Evolutionary conservation across 2,329 filamentous ascomycete genomes (phyloP).

Genomic region (Colletotrichum incanum): DNA sequence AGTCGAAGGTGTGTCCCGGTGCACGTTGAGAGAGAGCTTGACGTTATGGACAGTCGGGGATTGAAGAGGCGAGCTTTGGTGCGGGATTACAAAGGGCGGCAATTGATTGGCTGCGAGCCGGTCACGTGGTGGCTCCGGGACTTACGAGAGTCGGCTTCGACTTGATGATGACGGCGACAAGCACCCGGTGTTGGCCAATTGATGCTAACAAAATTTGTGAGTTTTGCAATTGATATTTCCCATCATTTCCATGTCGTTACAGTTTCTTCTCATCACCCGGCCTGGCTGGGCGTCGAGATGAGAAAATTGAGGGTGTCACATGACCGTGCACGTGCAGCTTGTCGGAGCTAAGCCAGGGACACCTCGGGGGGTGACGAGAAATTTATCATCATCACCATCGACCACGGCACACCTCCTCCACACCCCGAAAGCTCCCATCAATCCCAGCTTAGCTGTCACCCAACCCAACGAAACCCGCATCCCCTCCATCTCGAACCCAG

Average conservation of each 20-base stretch:
- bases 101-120: constrained; percentile 36
- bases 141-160: constrained; percentile 6
- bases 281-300: neutral
- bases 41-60: constrained; percentile 41
- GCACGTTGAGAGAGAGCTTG: constrained; percentile 36
- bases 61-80: constrained; percentile 42
- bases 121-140: constrained; percentile 35
- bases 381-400: constrained; percentile 46
- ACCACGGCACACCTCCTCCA: constrained; percentile 34
- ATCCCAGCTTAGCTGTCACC: constrained; percentile 21
- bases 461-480: constrained; percentile 21
- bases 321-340: constrained; percentile 35
- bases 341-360: constrained; percentile 37
- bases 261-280: neutral
- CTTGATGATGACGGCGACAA: constrained; percentile 29
- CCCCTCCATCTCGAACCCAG: constrained; percentile 20
- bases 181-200: neutral
- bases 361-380: constrained; percentile 44
- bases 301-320: neutral
- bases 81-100: constrained; percentile 46
- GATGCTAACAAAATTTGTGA: neutral
- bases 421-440: constrained; percentile 34
- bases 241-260: accelerated
- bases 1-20: constrained; percentile 16
- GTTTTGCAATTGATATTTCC: accelerated